Evolutionary conservation across 2,329 filamentous ascomycete species (phyloP), one percentile per base, ranked within the genome.

Genomic region (Trichophyton benhamiae): DNA sequence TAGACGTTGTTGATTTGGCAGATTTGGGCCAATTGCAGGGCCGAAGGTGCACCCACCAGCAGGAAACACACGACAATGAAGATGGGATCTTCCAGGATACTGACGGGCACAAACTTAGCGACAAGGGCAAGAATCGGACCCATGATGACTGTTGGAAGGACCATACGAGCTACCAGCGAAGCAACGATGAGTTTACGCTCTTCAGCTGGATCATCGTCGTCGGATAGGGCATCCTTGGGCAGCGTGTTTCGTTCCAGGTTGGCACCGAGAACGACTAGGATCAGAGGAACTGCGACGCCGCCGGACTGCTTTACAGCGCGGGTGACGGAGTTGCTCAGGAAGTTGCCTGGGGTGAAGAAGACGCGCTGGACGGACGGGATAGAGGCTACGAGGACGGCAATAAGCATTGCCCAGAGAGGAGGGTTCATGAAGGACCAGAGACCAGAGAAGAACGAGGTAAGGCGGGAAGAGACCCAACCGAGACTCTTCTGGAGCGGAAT

Each of bases 51-150:
- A 41, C 94, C 94, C 0, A 90, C 92, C 66, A 99, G 87, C 66
- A 99, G 80, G 81, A 97, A 99, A 76, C 91, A 96, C 41, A 99
- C 94, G 67, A 99, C 89, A 67, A 99, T 86, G 74, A 99, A 99
- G 69, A 99, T 99, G 8, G 94, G 94, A 71, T 99, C 94, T 72
- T 95, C 94, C 38, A 99, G 79, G 68, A 99, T 97, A 78, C 89
- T 95, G 70, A 99, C 82, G 2, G 90, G 90, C 27, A 96, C 83
- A 70, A 87, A 96, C 72, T 96, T 97, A 63, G 94, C 94, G 53
- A 87, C 82, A 15, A 97, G 65, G 0, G 92, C 92, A 41, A 99
- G 77, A 53, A 97, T 78, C 1, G 94, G 94, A 0, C 91, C 89
- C 89, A 97, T 97, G 72, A 96, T 83, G 46, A 95, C 70, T 0